Percentiles rank a stretch among this genome's conserved stretches.
Conservation (phyloP, 495 filamentous ascomycete genomes). For the Lepidopterella palustris region DNA sequence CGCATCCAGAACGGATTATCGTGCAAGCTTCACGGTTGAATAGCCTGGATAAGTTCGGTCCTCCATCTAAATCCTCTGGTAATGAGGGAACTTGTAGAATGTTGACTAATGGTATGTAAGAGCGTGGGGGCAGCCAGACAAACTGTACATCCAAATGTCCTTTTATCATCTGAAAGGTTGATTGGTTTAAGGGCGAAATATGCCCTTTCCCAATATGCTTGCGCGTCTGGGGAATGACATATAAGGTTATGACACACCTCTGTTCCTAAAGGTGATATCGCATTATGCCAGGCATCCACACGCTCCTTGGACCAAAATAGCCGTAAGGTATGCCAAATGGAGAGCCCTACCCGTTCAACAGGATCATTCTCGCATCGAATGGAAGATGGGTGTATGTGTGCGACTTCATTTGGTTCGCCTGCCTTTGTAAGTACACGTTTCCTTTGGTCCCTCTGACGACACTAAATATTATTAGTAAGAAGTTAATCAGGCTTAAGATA, state of each 20-base stretch:
- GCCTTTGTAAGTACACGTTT: slow-evolving; percentile 1
- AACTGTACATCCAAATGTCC: not conserved
- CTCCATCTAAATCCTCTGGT: not conserved
- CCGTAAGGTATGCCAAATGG: not conserved
- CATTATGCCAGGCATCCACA: not conserved
- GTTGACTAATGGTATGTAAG: not conserved
- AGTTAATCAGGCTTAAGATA: not conserved
- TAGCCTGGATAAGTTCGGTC: not conserved
- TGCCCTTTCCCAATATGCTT: not conserved
- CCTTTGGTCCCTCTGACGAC: not conserved
- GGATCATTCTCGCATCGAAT: not conserved
- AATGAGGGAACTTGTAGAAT: not conserved
- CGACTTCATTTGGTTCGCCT: not conserved
- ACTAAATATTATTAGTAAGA: not conserved
- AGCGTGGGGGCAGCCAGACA: not conserved
- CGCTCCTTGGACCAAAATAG: not conserved
- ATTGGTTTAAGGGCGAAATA: slow-evolving; percentile 3
- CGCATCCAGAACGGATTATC: not conserved
- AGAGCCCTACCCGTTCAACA: not conserved
- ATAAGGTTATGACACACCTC: slow-evolving; percentile 1
- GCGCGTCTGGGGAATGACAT: not conserved
- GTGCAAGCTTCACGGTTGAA: not conserved
- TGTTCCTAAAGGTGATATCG: not conserved
- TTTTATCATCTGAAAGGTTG: not conserved
- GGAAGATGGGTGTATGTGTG: not conserved